Evolutionary conservation across 2,329 filamentous ascomycete genomes (phyloP), one percentile per base, ranked within the genome.

Genomic region (Ampelomyces quisqualis): DNA sequence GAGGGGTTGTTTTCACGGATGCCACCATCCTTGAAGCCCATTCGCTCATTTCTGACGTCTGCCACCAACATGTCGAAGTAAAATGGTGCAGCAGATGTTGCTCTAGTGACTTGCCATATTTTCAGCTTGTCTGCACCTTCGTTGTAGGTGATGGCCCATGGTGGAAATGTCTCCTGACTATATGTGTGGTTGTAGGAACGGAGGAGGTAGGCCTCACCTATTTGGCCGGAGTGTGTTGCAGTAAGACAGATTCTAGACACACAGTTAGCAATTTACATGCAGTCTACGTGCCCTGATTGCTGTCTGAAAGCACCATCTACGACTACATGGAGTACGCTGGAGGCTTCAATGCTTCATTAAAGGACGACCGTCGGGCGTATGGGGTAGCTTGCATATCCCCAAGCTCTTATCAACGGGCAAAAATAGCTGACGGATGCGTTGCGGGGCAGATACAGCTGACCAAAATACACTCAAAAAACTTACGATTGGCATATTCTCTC

Each of bases 1-100:
- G 66, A 67, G 3, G 73, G 73, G 31, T 76, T 77, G 61, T 77
- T 76, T 38, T 76, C 73, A 23, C 73, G 68, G 29, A 76, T 76
- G 15, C 73, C 73, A 20, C 73, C 73, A 41, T 76, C 73, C 54
- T 76, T 76, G 65, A 75, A 76, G 7, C 65, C 68, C 33, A 62
- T 57, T 28, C 64, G 62, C n/a, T 35, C 42, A 13, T 51, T 60
- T 3, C 48, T 55, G 22, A 75, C 56, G 20, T 73, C 68, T 5
- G 71, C 70, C 39, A 70, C 65, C 7, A 77, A 64, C 64, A 74
- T 72, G 31, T 75, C 69, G 58, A 77, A 76, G 56, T 74, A 76
- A 53, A 76, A 76, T 0, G 76, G 75, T 0, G 76, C 76, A 2
- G 77, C 77, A 1, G 72, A 75, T 0, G 76, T 78, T 2, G 76